These are phyloP conservation scores for Murraya paniculata DNA, from an alignment of 345 rosid species.

Conservation along the genomic window DNA sequence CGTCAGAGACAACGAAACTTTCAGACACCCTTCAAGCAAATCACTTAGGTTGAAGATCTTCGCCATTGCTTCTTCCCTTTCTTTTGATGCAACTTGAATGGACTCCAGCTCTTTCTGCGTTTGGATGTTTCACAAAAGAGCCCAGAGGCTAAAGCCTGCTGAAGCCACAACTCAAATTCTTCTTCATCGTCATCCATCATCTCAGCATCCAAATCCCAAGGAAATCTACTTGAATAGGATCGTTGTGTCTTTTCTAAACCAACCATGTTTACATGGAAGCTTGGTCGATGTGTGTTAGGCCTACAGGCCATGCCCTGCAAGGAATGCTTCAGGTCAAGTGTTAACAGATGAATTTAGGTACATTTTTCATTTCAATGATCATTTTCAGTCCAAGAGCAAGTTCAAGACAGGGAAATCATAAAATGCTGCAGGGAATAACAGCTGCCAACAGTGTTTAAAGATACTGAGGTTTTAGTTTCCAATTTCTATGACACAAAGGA, in stretches of 20 bases:
- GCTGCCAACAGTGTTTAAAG: background rate
- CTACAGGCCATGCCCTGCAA: slow-evolving; percentile 93
- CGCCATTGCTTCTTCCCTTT: slow-evolving; percentile 91
- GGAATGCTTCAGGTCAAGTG: background rate
- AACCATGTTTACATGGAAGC: slow-evolving; percentile 96
- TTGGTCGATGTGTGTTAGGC: slow-evolving; percentile 96
- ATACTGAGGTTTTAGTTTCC: background rate
- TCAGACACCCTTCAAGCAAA: background rate
- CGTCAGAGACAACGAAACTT: background rate
- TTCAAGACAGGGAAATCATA: background rate
- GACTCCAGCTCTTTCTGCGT: slow-evolving; percentile 96
- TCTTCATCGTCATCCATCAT: slow-evolving; percentile 91
- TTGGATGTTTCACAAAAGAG: slow-evolving; percentile 84
- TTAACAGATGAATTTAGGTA: background rate
- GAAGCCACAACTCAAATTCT: slow-evolving; percentile 88
- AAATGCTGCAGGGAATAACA: background rate
- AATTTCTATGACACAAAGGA: background rate
- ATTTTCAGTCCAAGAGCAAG: background rate
- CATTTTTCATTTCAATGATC: background rate
- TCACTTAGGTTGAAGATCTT: slow-evolving; percentile 63
- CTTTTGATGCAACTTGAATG: slow-evolving; percentile 77
- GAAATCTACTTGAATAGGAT: slow-evolving; percentile 79
- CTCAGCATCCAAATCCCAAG: slow-evolving; percentile 90
- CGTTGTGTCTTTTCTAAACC: slow-evolving; percentile 80
- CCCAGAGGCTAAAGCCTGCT: slow-evolving; percentile 87